phyloP scores from a whole-genome alignment of 768 basidiomycete genomes.

The Lactifluus pinguis region DNA sequence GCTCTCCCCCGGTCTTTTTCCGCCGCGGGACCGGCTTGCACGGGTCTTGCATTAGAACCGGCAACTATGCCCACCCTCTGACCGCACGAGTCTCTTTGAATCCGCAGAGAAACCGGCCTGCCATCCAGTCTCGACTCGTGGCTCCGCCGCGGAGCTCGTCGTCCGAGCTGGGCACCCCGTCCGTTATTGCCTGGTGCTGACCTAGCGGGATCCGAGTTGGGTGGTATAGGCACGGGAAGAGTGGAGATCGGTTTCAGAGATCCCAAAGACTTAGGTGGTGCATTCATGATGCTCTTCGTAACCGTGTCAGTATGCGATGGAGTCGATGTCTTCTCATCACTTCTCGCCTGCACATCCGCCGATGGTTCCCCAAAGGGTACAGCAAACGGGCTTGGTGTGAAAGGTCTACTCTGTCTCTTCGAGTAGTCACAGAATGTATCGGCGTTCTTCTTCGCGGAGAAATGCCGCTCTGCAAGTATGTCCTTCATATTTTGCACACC shows the following conservation, averaged over 20 bases:
- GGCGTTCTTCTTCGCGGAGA: not conserved
- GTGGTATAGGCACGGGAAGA: slow-evolving; percentile 7
- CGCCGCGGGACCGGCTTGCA: not conserved
- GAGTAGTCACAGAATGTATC: not conserved
- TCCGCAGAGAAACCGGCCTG: not conserved
- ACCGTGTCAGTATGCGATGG: not conserved
- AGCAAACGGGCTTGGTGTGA: slow-evolving; percentile 1
- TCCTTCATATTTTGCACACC: not conserved
- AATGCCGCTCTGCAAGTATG: slow-evolving; percentile 4
- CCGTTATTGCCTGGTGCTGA: not conserved
- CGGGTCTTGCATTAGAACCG: not conserved
- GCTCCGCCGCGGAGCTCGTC: not conserved
- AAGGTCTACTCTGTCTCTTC: not conserved
- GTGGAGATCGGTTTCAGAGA: slow-evolving; percentile 9
- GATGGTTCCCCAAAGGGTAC: not conserved
- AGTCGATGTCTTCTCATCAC: not conserved
- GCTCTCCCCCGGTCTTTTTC: not conserved
- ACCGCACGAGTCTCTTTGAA: not conserved
- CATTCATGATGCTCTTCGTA: not conserved
- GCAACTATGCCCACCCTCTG: not conserved
- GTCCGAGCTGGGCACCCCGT: not conserved
- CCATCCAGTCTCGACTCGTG: not conserved
- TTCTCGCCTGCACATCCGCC: not conserved
- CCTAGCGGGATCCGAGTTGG: not conserved
- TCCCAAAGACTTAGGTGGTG: not conserved